These are phyloP conservation scores for Aureobasidium zeae DNA, from an alignment of 2,329 filamentous ascomycete genomes.

Conservation along the genomic window DNA sequence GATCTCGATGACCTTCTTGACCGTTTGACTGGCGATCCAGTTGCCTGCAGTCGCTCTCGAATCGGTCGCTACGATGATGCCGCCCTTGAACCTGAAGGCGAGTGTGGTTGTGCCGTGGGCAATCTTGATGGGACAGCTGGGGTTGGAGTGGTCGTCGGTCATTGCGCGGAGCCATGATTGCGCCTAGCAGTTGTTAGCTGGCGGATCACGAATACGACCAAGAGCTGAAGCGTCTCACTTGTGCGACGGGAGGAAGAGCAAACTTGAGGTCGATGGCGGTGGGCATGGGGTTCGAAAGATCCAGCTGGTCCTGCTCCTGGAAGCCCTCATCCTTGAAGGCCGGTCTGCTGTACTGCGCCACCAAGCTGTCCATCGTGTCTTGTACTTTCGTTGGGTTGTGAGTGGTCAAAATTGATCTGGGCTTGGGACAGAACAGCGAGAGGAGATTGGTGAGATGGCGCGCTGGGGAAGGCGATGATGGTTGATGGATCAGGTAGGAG, in stretches of 20 bases:
- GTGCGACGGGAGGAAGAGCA: slow-evolving; percentile 83
- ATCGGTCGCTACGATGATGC: slow-evolving; percentile 97
- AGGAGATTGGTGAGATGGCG: background rate
- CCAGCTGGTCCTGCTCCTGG: slow-evolving; percentile 53
- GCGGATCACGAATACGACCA: slow-evolving; percentile 7
- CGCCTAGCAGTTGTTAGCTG: slow-evolving; percentile 46
- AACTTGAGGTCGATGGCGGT: slow-evolving; percentile 77
- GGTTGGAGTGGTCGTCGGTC: slow-evolving; percentile 95
- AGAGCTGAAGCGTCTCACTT: slow-evolving; percentile 52
- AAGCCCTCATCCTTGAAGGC: slow-evolving; percentile 64
- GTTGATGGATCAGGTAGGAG: slow-evolving; percentile 4
- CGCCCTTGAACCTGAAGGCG: slow-evolving; percentile 94
- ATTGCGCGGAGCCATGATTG: slow-evolving; percentile 91
- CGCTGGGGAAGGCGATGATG: slow-evolving; percentile 7
- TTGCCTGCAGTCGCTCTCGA: slow-evolving; percentile 93
- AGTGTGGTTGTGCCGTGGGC: slow-evolving; percentile 97
- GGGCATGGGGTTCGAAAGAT: slow-evolving; percentile 59
- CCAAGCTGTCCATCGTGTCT: slow-evolving; percentile 73
- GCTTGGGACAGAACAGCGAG: background rate
- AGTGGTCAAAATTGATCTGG: background rate
- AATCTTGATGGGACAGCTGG: slow-evolving; percentile 96
- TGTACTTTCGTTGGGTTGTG: slow-evolving; percentile 1
- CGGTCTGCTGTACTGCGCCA: slow-evolving; percentile 81
- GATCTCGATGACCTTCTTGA: slow-evolving; percentile 99
- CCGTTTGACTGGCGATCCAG: slow-evolving; percentile 99